A percentile compares a stretch with the other conserved stretches of the same genome.
These are phyloP conservation scores for Musa troglodytarum DNA, from an alignment of 176 grass and related monocot species.

Conservation along the genomic window DNA sequence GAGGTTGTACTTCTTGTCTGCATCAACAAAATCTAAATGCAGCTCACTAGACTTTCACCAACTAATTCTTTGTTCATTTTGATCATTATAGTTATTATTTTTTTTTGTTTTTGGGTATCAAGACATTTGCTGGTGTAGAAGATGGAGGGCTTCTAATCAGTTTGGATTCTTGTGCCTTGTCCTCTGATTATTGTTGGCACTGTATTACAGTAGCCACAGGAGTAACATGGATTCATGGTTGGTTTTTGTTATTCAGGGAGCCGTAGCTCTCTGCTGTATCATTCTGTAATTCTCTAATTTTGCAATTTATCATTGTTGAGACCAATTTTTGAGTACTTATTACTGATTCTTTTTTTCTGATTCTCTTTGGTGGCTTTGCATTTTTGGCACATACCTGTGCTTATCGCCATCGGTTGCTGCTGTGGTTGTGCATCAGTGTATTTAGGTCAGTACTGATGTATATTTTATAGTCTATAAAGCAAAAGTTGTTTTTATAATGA, in stretches of 20 bases:
- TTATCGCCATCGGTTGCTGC: slow-evolving; percentile 19
- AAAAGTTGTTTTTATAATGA: not conserved
- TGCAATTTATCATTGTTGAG: not conserved
- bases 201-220: not conserved
- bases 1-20: too few relatives aligned
- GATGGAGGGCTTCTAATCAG: not conserved
- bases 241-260: not conserved
- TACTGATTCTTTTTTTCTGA: not conserved
- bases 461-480: not conserved
- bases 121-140: too few relatives aligned
- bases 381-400: slow-evolving; percentile 32
- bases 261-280: not conserved
- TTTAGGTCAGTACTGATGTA: slow-evolving; percentile 51
- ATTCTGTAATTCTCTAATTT: not conserved
- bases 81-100: too few relatives aligned
- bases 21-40: too few relatives aligned
- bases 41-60: too few relatives aligned
- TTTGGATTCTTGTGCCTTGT: not conserved
- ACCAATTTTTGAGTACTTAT: not conserved
- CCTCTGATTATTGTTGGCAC: too few relatives aligned
- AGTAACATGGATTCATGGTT: not conserved
- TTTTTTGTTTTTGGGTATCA: too few relatives aligned
- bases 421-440: slow-evolving; percentile 62
- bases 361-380: slow-evolving; percentile 15
- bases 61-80: too few relatives aligned